Evolutionary conservation across 106 monocot genomes (phyloP), one percentile per base, ranked within the genome.

Genomic region (Gastrodia elata): DNA sequence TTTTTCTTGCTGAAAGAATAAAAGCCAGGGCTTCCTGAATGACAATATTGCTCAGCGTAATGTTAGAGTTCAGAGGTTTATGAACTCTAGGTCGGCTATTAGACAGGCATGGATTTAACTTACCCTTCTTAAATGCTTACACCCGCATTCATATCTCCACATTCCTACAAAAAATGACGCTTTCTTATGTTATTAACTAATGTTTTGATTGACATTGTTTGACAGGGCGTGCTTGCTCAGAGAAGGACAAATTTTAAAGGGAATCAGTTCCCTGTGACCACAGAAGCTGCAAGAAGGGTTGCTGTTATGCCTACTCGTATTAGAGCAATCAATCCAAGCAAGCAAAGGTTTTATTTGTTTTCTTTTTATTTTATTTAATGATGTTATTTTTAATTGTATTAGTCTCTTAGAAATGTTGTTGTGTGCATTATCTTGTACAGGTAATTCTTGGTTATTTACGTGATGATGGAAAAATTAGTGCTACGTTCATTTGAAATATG

Each of bases 61-160:
- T 59, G 68, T 39, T 18, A 93, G 81, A 40, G 58, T 86, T 3
- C 85, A 90, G 68, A 75, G 75, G 30, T 97, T 84, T 69, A 77
- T 86, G 82, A 82, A 97, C 39, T 80, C 96, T 24, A 90, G 90
- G 75, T 88, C 90, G 55, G 85, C 82, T n/a, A 78, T 92, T 55
- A 90, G 92, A 84, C 92, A 97, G 87, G 96, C 92, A 77, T 69
- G 69, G 41, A 69, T 40, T 22, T 40, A 39, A 11, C 3, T 3
- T 38, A 6, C 16, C 41, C 38, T 40, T 39, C 4, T 16, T 37
- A 18, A 67, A 67, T 67, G 37, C n/a, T 37, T n/a, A 67, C 37
- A 13, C n/a, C n/a, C n/a, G n/a, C n/a, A n/a, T n/a, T n/a, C n/a
- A n/a, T n/a, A n/a, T n/a, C n/a, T n/a, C n/a, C n/a, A n/a, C n/a